Percentiles rank a stretch among this genome's conserved stretches.
phyloP scores from a whole-genome alignment of 1,284 basidiomycete species.

The Apiotrichum sp. region DNA sequence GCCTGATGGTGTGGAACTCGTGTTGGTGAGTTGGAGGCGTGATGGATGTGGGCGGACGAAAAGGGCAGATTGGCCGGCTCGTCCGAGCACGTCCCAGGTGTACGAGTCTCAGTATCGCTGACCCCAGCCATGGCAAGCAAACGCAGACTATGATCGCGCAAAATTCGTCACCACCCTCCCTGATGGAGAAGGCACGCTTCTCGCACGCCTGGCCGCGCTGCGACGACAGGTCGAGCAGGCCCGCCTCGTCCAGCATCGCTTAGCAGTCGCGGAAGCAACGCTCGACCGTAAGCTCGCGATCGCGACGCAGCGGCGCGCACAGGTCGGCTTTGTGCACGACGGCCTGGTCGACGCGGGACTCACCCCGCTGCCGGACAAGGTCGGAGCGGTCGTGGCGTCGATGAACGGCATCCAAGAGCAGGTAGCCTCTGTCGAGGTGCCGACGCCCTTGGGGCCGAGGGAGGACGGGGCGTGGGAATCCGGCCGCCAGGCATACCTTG shows the following conservation, averaged over 20 bases:
- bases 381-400: conserved; percentile 16
- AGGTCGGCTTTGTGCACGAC: conserved; percentile 43
- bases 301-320: conserved; percentile 35
- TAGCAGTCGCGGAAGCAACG: conserved; percentile 36
- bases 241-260: conserved; percentile 29
- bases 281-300: conserved; percentile 37
- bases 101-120: background rate
- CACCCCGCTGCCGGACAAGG: conserved; percentile 31
- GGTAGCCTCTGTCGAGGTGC: conserved; percentile 27
- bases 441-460: background rate
- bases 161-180: conserved; percentile 33
- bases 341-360: conserved; percentile 28
- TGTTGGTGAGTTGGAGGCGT: conserved; percentile 33
- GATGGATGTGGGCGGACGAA: background rate
- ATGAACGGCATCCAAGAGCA: conserved; percentile 29
- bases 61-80: background rate
- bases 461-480: conserved; percentile 37
- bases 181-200: conserved; percentile 31
- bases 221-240: conserved; percentile 43
- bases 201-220: conserved; percentile 29
- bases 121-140: conserved; percentile 44
- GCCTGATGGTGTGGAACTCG: conserved; percentile 35
- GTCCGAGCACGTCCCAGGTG: no score
- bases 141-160: conserved; percentile 43
- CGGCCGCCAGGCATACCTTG: conserved; percentile 44